A percentile compares a stretch with the other conserved stretches of the same genome.
Evolutionary conservation across 495 filamentous ascomycete species (phyloP).

Genomic region (Lepidopterella palustris): DNA sequence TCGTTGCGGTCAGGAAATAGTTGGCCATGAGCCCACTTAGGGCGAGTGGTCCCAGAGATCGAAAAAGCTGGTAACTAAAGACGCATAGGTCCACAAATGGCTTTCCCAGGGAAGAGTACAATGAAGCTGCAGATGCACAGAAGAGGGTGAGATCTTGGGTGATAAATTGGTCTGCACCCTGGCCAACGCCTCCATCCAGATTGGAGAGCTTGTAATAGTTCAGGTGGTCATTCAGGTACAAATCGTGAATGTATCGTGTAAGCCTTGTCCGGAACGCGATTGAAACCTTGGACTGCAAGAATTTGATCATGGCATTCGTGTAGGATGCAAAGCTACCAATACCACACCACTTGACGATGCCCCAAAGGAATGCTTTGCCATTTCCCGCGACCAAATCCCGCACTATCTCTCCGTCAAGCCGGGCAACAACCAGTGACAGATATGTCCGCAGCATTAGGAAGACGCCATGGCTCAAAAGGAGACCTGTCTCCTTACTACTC

Average conservation of each 20-base stretch:
- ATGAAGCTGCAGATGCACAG: slow-evolving; percentile 81
- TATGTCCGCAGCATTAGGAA: slow-evolving; percentile 91
- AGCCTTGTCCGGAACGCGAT: slow-evolving; percentile 96
- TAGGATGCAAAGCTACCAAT: slow-evolving; percentile 75
- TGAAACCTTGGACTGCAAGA: slow-evolving; percentile 92
- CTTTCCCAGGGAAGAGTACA: slow-evolving; percentile 95
- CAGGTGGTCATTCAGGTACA: slow-evolving; percentile 88
- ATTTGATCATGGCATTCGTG: slow-evolving; percentile 97
- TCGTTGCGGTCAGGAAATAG: slow-evolving; percentile 85
- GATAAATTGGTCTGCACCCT: slow-evolving; percentile 93
- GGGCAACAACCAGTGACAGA: slow-evolving; percentile 83
- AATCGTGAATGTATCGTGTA: slow-evolving; percentile 94
- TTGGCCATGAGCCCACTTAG: slow-evolving; percentile 79
- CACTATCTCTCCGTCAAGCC: slow-evolving; percentile 93
- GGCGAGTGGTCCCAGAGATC: slow-evolving; percentile 83
- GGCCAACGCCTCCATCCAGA: slow-evolving; percentile 85
- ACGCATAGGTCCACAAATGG: slow-evolving; percentile 91
- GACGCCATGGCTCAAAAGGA: slow-evolving; percentile 78
- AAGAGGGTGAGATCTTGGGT: slow-evolving; percentile 95
- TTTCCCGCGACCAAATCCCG: slow-evolving; percentile 92
- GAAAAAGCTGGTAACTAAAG: slow-evolving; percentile 95
- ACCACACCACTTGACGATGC: slow-evolving; percentile 77
- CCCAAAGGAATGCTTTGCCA: slow-evolving; percentile 79
- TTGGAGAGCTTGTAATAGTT: slow-evolving; percentile 96
- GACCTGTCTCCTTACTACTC: slow-evolving; percentile 87